Evolutionary conservation across 1,284 basidiomycete species (phyloP).

Genomic region (Porphyrellus sp.): DNA sequence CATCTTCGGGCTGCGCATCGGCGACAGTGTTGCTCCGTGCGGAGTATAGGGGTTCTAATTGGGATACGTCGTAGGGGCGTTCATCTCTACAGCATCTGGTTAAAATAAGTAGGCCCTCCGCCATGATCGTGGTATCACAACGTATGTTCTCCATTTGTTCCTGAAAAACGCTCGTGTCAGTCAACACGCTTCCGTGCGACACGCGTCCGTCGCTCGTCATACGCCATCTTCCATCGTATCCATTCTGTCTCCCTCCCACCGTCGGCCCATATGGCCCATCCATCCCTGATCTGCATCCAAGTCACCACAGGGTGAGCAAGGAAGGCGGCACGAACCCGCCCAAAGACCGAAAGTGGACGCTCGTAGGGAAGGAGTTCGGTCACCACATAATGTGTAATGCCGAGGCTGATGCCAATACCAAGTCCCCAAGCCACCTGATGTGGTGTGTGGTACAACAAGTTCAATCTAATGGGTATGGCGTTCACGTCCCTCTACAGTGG

Average conservation of each 20-base stretch:
- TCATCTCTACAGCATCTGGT: constrained; percentile 14
- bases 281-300: constrained; percentile 74
- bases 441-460: constrained; percentile 71
- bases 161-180: constrained; percentile 2
- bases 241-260: constrained; percentile 69
- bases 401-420: constrained; percentile 61
- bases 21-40: no score
- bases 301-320: constrained; percentile 56
- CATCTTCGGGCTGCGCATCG: no score
- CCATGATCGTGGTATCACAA: constrained; percentile 4
- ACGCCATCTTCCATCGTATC: constrained; percentile 53
- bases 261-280: constrained; percentile 76
- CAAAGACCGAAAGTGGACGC: constrained; percentile 52
- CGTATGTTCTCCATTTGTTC: neutral
- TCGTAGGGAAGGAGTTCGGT: constrained; percentile 59
- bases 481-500: neutral
- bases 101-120: neutral
- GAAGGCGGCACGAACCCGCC: constrained; percentile 46
- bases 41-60: no score
- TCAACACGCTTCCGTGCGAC: constrained; percentile 13
- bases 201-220: constrained; percentile 31
- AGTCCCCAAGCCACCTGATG: constrained; percentile 74
- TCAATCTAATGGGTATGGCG: constrained; percentile 43
- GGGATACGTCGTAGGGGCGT: no score
- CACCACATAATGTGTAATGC: constrained; percentile 53